Conservation (phyloP, 805 yeast species). For the Myxozyma vanderwaltii region DNA sequence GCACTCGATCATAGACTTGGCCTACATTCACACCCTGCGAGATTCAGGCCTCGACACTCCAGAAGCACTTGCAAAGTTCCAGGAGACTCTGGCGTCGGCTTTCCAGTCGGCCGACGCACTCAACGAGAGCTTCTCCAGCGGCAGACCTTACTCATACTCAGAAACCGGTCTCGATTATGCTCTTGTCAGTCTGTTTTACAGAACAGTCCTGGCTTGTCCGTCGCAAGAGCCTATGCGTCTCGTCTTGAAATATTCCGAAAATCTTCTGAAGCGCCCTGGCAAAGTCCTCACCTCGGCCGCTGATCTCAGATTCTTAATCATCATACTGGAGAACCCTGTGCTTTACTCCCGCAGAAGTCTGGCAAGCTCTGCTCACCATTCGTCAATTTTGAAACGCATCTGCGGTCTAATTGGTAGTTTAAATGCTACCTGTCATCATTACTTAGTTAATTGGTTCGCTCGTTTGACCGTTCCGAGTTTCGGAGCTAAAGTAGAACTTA, state of each 20-base stretch:
- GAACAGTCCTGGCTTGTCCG: constrained; percentile 56
- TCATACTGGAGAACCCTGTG: constrained; percentile 68
- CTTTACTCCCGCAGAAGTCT: constrained; percentile 48
- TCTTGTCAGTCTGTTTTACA: constrained; percentile 53
- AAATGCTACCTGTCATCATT: constrained; percentile 46
- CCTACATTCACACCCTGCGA: constrained; percentile 1
- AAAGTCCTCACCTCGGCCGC: constrained; percentile 45
- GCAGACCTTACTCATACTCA: constrained; percentile 46
- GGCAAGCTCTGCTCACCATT: constrained; percentile 57
- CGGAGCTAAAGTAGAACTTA: constrained; percentile 58
- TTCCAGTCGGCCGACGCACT: constrained; percentile 54
- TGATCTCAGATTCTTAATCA: constrained; percentile 60
- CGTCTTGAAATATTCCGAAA: constrained; percentile 55
- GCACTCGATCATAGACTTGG: not conserved
- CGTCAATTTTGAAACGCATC: constrained; percentile 56
- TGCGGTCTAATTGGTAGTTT: constrained; percentile 67
- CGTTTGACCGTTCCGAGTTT: constrained; percentile 50
- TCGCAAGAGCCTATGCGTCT: constrained; percentile 57
- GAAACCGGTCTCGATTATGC: constrained; percentile 53
- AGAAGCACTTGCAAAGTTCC: constrained; percentile 44
- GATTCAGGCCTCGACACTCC: constrained; percentile 46
- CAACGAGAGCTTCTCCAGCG: constrained; percentile 56
- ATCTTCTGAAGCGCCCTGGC: constrained; percentile 56
- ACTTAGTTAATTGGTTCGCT: constrained; percentile 60
- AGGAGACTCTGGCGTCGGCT: constrained; percentile 48